These are phyloP conservation scores for Tetrahymena elliotti DNA, from an alignment of 73 alveolate genomes.

Conservation along the genomic window DNA sequence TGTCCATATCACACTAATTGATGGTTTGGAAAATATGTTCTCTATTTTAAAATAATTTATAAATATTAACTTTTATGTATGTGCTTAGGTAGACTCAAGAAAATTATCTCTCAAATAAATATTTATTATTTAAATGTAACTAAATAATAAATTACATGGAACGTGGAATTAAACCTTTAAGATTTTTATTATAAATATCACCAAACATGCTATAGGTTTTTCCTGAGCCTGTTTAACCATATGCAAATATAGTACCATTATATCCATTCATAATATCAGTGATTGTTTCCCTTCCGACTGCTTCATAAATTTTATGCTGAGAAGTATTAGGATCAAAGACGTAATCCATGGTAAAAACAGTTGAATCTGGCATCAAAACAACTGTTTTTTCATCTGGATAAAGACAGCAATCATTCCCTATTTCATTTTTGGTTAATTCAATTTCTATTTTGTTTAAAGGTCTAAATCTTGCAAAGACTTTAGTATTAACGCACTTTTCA, in stretches of 20 bases:
- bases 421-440: slow-evolving; percentile 16
- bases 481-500: slow-evolving; percentile 19
- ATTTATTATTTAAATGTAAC: neutral
- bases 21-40: slow-evolving; percentile 38
- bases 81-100: no score
- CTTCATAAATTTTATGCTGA: slow-evolving; percentile 57
- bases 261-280: slow-evolving; percentile 68
- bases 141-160: slow-evolving; percentile 37
- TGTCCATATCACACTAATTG: slow-evolving; percentile 46
- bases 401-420: slow-evolving; percentile 9
- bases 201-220: slow-evolving; percentile 97
- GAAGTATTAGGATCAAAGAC: slow-evolving; percentile 58
- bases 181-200: slow-evolving; percentile 59
- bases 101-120: neutral
- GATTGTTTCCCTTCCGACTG: slow-evolving; percentile 64
- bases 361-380: slow-evolving; percentile 2
- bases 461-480: slow-evolving; percentile 50
- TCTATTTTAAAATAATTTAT: neutral
- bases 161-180: slow-evolving; percentile 90
- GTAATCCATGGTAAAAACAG: slow-evolving; percentile 60
- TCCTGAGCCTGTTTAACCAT: slow-evolving; percentile 98
- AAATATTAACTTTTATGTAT: no score
- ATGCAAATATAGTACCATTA: slow-evolving; percentile 90
- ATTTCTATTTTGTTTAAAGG: slow-evolving; percentile 43
- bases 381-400: slow-evolving; percentile 43